These are phyloP conservation scores for Dactylis glomerata DNA, from an alignment of 176 grass and related monocot genomes.

Conservation along the genomic window DNA sequence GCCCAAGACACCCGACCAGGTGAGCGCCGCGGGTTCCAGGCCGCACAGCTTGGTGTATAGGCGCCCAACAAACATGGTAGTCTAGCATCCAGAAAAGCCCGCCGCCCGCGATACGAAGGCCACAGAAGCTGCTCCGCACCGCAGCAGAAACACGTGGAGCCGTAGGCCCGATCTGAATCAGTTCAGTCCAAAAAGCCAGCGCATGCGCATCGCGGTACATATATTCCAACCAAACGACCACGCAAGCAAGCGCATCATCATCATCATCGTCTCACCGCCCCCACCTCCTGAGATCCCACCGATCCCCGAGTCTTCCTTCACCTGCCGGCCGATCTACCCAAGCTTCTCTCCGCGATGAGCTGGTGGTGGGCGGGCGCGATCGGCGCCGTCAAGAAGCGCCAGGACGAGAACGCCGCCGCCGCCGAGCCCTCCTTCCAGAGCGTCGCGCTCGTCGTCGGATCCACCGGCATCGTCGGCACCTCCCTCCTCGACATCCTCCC, in stretches of 20 bases:
- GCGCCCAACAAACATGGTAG: too few species aligned
- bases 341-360: conserved; percentile 45
- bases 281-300: not conserved
- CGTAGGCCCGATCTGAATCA: not conserved
- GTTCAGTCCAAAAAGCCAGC: not conserved
- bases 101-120: not conserved
- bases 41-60: too few species aligned
- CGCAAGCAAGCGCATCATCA: not conserved
- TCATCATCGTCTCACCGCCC: not conserved
- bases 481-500: conserved; percentile 83
- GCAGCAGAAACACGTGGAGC: not conserved
- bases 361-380: conserved; percentile 93
- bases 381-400: conserved; percentile 67
- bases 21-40: too few species aligned
- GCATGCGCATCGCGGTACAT: not conserved
- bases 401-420: conserved; percentile 44
- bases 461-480: conserved; percentile 68
- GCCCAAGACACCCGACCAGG: too few species aligned
- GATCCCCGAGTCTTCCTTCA: not conserved
- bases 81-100: too few species aligned
- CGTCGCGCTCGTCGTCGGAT: conserved; percentile 66
- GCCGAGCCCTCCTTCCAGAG: conserved; percentile 43
- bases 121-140: not conserved
- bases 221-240: not conserved
- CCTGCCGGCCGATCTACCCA: not conserved